phyloP scores from a whole-genome alignment of 352 stramenopile genomes.

The Pythium coloratum region DNA sequence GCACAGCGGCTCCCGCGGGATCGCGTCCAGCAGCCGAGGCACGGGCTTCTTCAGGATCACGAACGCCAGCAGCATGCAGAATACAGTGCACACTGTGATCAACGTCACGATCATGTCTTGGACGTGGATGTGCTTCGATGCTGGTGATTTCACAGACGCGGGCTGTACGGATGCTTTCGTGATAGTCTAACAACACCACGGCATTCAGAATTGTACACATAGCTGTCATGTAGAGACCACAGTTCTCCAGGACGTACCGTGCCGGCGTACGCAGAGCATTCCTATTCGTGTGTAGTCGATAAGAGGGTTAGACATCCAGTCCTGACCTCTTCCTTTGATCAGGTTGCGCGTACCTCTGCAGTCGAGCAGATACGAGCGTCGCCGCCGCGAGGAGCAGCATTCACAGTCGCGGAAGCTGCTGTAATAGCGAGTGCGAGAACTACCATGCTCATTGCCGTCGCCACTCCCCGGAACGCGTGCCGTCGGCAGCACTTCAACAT shows the following conservation, averaged over 20 bases:
- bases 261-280: too few species aligned
- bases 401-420: not conserved
- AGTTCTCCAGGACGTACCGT: too few species aligned
- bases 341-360: not conserved
- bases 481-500: not conserved
- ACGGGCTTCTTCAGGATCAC: constrained; percentile 30
- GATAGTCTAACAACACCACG: constrained; percentile 2
- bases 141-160: not conserved
- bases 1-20: constrained; percentile 22
- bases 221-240: not conserved
- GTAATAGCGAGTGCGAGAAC: not conserved
- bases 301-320: too few species aligned
- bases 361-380: not conserved
- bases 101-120: constrained; percentile 27
- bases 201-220: not conserved
- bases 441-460: not conserved
- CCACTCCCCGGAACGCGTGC: not conserved
- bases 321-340: too few species aligned
- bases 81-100: constrained; percentile 23
- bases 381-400: not conserved
- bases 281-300: too few species aligned
- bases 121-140: constrained; percentile 10
- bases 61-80: constrained; percentile 25
- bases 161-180: not conserved
- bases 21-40: constrained; percentile 22